These are phyloP conservation scores for Lactuca saligna DNA, from an alignment of 129 eudicot species.

Conservation along the genomic window DNA sequence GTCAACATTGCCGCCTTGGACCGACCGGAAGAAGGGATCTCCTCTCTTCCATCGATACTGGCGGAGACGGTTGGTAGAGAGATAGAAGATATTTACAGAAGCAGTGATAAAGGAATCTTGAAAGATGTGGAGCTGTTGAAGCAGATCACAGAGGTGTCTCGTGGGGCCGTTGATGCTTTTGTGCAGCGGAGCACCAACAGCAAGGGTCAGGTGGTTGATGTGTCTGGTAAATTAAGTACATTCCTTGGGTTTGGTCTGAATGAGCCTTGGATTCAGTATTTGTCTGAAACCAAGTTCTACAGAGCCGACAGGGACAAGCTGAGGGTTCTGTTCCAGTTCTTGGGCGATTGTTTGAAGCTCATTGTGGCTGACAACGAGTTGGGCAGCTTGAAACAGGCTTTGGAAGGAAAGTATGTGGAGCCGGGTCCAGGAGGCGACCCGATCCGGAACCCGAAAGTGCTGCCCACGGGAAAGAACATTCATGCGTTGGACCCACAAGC, in stretches of 20 bases:
- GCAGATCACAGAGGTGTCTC: conserved; percentile 82
- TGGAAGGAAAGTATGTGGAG: conserved; percentile 92
- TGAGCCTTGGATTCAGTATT: conserved; percentile 91
- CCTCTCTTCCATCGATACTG: conserved; percentile 79
- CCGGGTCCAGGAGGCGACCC: conserved; percentile 99
- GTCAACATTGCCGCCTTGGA: conserved; percentile 96
- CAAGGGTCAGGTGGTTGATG: conserved; percentile 91
- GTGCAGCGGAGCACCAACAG: conserved; percentile 80
- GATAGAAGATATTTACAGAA: conserved; percentile 90
- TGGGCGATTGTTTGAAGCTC: conserved; percentile 86
- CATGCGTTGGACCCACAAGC: conserved; percentile 99
- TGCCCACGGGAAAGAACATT: conserved; percentile 95
- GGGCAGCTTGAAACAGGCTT: conserved; percentile 90
- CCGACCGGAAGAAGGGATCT: conserved; percentile 89
- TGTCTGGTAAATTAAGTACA: conserved; percentile 51
- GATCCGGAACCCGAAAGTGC: conserved; percentile 91
- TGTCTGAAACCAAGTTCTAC: conserved; percentile 80
- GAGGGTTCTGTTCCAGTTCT: conserved; percentile 61
- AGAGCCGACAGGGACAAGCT: conserved; percentile 91
- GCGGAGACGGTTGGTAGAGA: conserved; percentile 84
- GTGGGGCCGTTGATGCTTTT: conserved; percentile 80
- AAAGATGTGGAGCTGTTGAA: conserved; percentile 83
- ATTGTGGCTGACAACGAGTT: conserved; percentile 85
- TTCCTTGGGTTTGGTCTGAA: conserved; percentile 87
- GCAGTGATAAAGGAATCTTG: conserved; percentile 88